phyloP scores from a whole-genome alignment of 192 early-diverging fungal genomes.

The Lobosporangium transversale region DNA sequence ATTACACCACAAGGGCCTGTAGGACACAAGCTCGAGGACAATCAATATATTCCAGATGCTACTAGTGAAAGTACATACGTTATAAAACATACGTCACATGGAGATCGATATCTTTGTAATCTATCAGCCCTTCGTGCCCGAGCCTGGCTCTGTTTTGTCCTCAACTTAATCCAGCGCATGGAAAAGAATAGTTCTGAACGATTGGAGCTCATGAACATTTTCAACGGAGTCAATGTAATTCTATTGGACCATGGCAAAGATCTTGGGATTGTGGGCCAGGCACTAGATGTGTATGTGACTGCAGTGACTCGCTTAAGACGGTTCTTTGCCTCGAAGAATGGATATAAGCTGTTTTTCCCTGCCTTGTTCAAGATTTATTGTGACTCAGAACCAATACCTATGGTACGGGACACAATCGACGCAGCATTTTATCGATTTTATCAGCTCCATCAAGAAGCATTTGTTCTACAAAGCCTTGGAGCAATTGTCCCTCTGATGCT shows the following conservation, averaged over 20 bases:
- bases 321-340: conserved; percentile 62
- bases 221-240: conserved; percentile 62
- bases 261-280: conserved; percentile 62
- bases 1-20: neutral
- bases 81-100: neutral
- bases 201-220: conserved; percentile 56
- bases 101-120: conserved; percentile 8
- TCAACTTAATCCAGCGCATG: conserved; percentile 59
- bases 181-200: conserved; percentile 63
- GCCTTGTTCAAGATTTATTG: conserved; percentile 67
- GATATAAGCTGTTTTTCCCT: conserved; percentile 61
- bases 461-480: conserved; percentile 66
- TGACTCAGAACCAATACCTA: conserved; percentile 45
- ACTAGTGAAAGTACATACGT: conserved; percentile 8
- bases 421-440: conserved; percentile 63
- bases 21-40: conserved; percentile 19
- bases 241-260: conserved; percentile 59
- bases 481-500: conserved; percentile 61
- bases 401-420: conserved; percentile 57
- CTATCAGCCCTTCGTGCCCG: conserved; percentile 62
- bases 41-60: conserved; percentile 55
- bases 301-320: conserved; percentile 59
- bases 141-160: conserved; percentile 63
- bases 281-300: conserved; percentile 58
- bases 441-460: conserved; percentile 64